phyloP scores from a whole-genome alignment of 1,284 basidiomycete genomes.

The Ganoderma meredithae region DNA sequence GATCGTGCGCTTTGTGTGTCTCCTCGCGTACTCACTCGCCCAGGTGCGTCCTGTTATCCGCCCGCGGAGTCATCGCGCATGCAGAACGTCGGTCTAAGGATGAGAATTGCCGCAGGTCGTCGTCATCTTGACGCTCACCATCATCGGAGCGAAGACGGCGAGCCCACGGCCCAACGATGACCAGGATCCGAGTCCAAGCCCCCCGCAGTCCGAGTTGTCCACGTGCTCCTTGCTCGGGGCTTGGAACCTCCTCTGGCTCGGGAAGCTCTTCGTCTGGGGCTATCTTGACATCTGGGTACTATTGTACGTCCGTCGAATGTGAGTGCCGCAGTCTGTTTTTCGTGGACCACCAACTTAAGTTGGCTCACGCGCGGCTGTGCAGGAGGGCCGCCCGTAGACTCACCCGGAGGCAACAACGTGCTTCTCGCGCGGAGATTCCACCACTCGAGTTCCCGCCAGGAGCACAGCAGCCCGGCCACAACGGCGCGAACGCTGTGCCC shows the following conservation, averaged over 20 bases:
- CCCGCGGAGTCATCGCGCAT: neutral
- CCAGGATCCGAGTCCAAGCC: neutral
- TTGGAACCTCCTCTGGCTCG: slow-evolving; percentile 28
- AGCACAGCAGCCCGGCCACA: neutral
- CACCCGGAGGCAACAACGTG: neutral
- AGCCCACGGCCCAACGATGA: slow-evolving; percentile 16
- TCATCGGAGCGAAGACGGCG: slow-evolving; percentile 10
- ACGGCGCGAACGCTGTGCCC: neutral
- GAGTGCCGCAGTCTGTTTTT: neutral
- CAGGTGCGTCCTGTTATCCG: slow-evolving; percentile 15
- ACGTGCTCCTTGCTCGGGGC: slow-evolving; percentile 26
- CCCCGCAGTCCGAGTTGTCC: slow-evolving; percentile 15
- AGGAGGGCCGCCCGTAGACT: neutral
- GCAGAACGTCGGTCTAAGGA: neutral
- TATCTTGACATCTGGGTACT: slow-evolving; percentile 19
- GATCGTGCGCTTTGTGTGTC: slow-evolving; percentile 7
- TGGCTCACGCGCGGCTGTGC: neutral
- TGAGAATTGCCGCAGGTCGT: slow-evolving; percentile 5
- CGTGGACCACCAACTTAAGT: neutral
- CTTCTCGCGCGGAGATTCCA: neutral
- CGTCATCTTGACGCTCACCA: slow-evolving; percentile 12
- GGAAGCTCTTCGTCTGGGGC: slow-evolving; percentile 16
- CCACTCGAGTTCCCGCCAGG: slow-evolving; percentile 2
- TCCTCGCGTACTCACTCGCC: neutral
- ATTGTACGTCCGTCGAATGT: slow-evolving; percentile 16